Base-by-base conservation (phyloP, 2,329 filamentous ascomycete species). In the Emmonsiellopsis sp. region DNA sequence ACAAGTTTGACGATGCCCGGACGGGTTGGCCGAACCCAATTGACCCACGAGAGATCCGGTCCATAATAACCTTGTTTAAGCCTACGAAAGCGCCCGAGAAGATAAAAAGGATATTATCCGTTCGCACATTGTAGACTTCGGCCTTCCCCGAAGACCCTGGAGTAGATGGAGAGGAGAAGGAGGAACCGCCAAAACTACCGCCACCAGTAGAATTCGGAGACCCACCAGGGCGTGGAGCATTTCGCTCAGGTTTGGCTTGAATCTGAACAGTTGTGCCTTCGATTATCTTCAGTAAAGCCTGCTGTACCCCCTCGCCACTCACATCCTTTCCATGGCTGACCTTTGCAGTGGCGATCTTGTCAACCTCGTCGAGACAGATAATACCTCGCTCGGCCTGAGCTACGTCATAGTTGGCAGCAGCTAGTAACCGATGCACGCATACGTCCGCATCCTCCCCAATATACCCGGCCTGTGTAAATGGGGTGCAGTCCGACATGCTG, bases 391-490 rank as follows among this genome's bases (percentile, higher is more conserved):
- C 92, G 7, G 90, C 86, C 52, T 86, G 83, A 55, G 84, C 83
- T 31, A 93, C 82, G 61, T 95, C 87, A 69, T 95, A 95, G 67
- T 94, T 92, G 7, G 92, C 84, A 55, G 94, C 90, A 53, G 94
- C 87, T 8, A 98, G 77, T 30, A 98, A 78, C 44, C 93, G 81
- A 65, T 96, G 89, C 41, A 98, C 89, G 62, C 92, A 96, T 0
- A 89, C 85, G 67, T 98, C 93, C n/a, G 92, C 92, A 66, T 98
- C 93, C 66, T 97, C 92, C 32, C 93, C 93, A 61, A 98, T 96
- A 63, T 98, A 98, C 30, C 93, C 92, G 4, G 92, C 92, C 72
- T 96, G 92, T 0, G 92, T 97, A 59, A 97, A 90, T 5, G 91
- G 88, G 50, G 93, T 96, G 70, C 92, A 97, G 70, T 97, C 92